Evolutionary conservation across 257 asterid genomes (phyloP).

Genomic region (Vinca minor): DNA sequence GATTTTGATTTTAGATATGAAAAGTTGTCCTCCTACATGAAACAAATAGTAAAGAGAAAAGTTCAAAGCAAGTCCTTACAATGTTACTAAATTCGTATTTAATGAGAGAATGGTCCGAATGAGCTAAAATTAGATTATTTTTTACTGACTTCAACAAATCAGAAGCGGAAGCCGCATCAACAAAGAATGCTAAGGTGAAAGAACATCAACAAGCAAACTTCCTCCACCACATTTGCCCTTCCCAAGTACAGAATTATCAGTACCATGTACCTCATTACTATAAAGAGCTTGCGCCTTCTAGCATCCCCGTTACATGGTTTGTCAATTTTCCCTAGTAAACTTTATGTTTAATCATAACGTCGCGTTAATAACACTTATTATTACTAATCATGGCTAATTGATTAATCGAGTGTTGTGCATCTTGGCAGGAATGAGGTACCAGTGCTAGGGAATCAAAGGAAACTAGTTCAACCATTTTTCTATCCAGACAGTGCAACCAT

Average conservation of each 20-base stretch:
- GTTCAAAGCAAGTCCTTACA: background rate
- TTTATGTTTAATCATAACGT: background rate
- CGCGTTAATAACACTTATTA: too few relatives aligned
- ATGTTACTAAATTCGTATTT: too few relatives aligned
- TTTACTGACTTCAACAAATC: too few relatives aligned
- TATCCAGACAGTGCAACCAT: slow-evolving; percentile 1
- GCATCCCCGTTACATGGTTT: slow-evolving; percentile 13
- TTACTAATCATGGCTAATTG: too few relatives aligned
- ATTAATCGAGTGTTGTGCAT: too few relatives aligned
- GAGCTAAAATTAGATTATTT: too few relatives aligned
- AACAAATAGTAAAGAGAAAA: background rate
- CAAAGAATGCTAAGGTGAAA: background rate
- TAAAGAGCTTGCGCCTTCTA: background rate
- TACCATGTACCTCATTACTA: background rate
- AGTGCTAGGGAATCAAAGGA: slow-evolving; percentile 13
- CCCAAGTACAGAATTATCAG: background rate
- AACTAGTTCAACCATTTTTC: slow-evolving; percentile 9
- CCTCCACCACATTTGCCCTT: background rate
- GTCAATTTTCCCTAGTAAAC: background rate
- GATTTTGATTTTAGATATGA: too few relatives aligned
- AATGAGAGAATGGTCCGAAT: too few relatives aligned
- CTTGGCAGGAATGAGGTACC: slow-evolving; percentile 27
- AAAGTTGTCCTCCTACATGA: background rate
- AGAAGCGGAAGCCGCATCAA: slow-evolving; percentile 7
- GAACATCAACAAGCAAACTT: slow-evolving; percentile 1